These are phyloP conservation scores for Abelmoschus esculentus DNA, from an alignment of 345 rosid species.

Conservation along the genomic window DNA sequence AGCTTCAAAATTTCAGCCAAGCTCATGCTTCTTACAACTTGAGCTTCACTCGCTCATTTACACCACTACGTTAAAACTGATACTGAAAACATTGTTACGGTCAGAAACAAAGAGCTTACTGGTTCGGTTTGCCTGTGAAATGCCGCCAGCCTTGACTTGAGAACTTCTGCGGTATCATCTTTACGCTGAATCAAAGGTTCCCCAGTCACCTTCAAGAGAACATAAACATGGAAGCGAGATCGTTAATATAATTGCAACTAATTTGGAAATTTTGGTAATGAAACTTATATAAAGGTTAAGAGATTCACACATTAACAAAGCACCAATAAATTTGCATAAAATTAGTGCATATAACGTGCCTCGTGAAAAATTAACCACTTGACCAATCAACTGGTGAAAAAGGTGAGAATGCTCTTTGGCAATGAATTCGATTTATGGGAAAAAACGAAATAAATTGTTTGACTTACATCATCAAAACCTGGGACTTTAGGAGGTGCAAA, in stretches of 20 bases:
- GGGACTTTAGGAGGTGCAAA: constrained; percentile 82
- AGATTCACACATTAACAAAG: background rate
- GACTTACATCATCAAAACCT: constrained; percentile 81
- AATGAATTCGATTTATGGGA: background rate
- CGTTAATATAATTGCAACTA: constrained; percentile 3
- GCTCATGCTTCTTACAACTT: background rate
- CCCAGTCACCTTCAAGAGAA: constrained; percentile 59
- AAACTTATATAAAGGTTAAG: background rate
- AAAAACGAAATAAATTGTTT: background rate
- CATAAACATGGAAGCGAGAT: background rate
- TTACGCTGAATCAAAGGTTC: constrained; percentile 86
- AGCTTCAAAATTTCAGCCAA: background rate
- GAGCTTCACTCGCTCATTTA: background rate
- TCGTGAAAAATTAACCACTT: background rate
- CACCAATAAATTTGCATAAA: background rate
- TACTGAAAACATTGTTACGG: no score
- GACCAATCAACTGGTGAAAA: background rate
- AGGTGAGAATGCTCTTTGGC: background rate
- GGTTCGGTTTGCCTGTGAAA: constrained; percentile 91
- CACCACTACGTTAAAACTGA: background rate
- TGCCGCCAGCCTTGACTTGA: constrained; percentile 80
- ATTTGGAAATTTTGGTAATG: background rate
- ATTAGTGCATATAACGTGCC: background rate
- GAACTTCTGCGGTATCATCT: constrained; percentile 85
- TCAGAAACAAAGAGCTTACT: constrained; percentile 20